Percentiles rank a stretch among this genome's conserved stretches.
These are phyloP conservation scores for Claviceps arundinis DNA, from an alignment of 2,329 filamentous ascomycete genomes.

Conservation along the genomic window DNA sequence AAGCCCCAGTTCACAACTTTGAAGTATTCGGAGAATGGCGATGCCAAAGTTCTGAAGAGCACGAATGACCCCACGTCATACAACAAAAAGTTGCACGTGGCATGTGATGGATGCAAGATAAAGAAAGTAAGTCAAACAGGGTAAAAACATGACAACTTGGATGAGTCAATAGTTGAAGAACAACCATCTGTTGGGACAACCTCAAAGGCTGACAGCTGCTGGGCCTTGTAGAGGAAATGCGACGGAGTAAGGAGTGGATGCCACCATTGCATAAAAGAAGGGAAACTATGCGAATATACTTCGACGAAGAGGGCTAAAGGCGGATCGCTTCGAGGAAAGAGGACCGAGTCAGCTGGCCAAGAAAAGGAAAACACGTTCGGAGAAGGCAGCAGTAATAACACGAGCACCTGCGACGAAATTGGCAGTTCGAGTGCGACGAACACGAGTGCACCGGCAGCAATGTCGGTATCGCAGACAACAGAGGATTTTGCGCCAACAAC, in stretches of 20 bases:
- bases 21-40: conserved; percentile 11
- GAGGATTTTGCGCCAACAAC: not conserved
- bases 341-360: too few relatives aligned
- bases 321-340: too few relatives aligned
- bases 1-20: not conserved
- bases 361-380: too few relatives aligned
- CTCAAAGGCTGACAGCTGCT: not conserved
- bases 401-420: too few relatives aligned
- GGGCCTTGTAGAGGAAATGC: conserved; percentile 19
- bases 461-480: not conserved
- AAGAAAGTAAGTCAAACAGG: conserved; percentile 20
- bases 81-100: conserved; percentile 26
- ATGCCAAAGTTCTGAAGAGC: conserved; percentile 21
- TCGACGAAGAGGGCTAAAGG: conserved; percentile 16
- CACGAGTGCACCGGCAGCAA: not conserved
- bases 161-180: not conserved
- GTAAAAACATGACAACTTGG: not conserved
- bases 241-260: conserved; percentile 25
- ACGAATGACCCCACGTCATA: conserved; percentile 22
- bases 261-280: conserved; percentile 19
- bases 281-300: conserved; percentile 21
- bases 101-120: conserved; percentile 25
- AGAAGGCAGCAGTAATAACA: too few relatives aligned
- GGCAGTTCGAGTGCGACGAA: too few relatives aligned
- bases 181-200: not conserved